Conservation (phyloP, 768 basidiomycete species). For the Cystofilobasidium bisporidii region DNA sequence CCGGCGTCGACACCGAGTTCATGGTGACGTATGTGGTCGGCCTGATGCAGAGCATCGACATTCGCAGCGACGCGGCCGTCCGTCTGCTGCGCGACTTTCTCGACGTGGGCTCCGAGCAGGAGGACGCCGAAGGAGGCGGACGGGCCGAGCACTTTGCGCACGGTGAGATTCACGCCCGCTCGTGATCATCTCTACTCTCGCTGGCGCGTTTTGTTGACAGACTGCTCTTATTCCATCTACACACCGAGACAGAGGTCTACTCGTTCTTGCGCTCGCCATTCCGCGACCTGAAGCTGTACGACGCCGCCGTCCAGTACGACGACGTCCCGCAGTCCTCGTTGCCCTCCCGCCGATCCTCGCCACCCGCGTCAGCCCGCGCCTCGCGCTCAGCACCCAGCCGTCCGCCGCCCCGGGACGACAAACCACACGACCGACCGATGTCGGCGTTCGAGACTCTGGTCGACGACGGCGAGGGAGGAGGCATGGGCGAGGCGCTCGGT, state of each 20-base stretch:
- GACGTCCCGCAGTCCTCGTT: neutral
- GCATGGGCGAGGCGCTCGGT: slow-evolving; percentile 16
- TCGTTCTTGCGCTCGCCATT: slow-evolving; percentile 80
- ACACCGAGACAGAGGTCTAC: slow-evolving; percentile 78
- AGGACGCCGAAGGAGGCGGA: slow-evolving; percentile 44
- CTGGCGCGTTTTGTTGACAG: slow-evolving; percentile 5
- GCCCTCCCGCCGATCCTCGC: neutral
- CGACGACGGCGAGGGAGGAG: neutral
- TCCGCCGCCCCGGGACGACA: slow-evolving; percentile 4
- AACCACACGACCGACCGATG: no score
- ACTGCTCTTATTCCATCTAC: neutral
- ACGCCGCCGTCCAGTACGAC: slow-evolving; percentile 58
- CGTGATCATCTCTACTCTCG: slow-evolving; percentile 7
- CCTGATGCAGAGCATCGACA: slow-evolving; percentile 84
- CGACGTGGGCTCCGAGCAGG: slow-evolving; percentile 55
- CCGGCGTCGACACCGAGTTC: slow-evolving; percentile 86
- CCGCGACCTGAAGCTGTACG: slow-evolving; percentile 71
- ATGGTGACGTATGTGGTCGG: slow-evolving; percentile 79
- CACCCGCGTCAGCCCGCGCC: neutral
- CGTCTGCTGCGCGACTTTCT: slow-evolving; percentile 71
- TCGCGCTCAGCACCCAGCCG: neutral
- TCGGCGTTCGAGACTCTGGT: neutral
- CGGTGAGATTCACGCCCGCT: slow-evolving; percentile 48
- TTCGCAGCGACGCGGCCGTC: slow-evolving; percentile 71
- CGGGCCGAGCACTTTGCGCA: slow-evolving; percentile 85